Evolutionary conservation across 352 stramenopile species (phyloP), one percentile per base, ranked within the genome.

Genomic region (Phytophthora tubulina): DNA sequence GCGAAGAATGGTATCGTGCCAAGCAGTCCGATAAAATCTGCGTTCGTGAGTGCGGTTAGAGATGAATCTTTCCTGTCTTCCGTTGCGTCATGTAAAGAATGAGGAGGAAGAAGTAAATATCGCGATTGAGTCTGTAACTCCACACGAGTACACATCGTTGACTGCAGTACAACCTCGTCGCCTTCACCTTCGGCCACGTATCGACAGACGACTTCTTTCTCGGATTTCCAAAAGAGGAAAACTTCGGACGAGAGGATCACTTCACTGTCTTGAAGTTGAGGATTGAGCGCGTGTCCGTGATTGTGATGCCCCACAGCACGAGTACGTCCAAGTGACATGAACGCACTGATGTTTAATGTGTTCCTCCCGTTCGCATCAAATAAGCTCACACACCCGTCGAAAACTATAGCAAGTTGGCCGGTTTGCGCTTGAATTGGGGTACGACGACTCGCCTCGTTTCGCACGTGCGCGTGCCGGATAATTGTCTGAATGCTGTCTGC

Each of bases 1-100:
- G 82, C 70, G 46, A 94, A 94, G 65, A 94, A 94, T 27, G 87
- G 85, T 11, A 94, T 91, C n/a, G 74, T 79, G 0, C 77, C 66
- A 1, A 94, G 65, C 0, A 93, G 55, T 11, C 84, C 84, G 10
- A 93, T 77, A 35, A 92, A 73, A 54, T 94, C 85, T 31, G 80
- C 72, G 53, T 92, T 94, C 21, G 83, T 92, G 6, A 93, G 64
- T 4, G 81, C 84, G 49, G 88, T 93, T 30, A 94, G 60, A 1
- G 81, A 84, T 0, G 78, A 78, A 31, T 67, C 53, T 49, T 72
- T 75, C 8, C 41, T 65, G 8, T 32, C 41, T 3, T 67, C 27
- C 2, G 27, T 9, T 13, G 42, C 27, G 5, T 48, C 38, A 10
- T 65, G 53, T 15, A 78, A 49, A 8, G 41, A 51, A 1, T 63